These are phyloP conservation scores for Ophiostoma triangulosporum DNA, from an alignment of 2,329 filamentous ascomycete genomes.

Conservation along the genomic window DNA sequence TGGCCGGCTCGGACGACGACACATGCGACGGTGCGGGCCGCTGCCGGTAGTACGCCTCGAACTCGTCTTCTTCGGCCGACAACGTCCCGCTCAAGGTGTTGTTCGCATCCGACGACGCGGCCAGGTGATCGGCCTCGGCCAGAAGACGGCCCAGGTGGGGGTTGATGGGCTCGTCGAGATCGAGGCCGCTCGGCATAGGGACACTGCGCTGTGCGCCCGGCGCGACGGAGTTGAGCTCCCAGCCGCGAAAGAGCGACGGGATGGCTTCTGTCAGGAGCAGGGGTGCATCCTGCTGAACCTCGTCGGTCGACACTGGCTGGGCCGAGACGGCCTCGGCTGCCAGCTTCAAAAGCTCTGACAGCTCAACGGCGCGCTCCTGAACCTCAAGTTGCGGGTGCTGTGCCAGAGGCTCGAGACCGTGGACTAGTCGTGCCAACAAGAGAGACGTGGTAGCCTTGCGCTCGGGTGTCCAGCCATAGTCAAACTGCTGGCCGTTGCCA, in stretches of 20 bases:
- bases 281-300: conserved; percentile 52
- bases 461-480: conserved; percentile 50
- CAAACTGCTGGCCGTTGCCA: conserved; percentile 30
- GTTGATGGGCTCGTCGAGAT: conserved; percentile 75
- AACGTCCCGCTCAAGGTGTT: background rate
- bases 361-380: conserved; percentile 87
- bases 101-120: conserved; percentile 23
- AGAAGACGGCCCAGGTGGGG: conserved; percentile 56
- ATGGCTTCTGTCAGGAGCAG: conserved; percentile 82
- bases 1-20: conserved; percentile 40
- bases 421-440: conserved; percentile 66
- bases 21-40: conserved; percentile 37
- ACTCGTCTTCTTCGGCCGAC: conserved; percentile 42
- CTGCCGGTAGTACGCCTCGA: conserved; percentile 52
- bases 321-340: conserved; percentile 66
- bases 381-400: conserved; percentile 83
- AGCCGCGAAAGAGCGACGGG: conserved; percentile 70
- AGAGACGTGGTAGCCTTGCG: conserved; percentile 63
- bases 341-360: conserved; percentile 76
- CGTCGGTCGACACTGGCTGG: conserved; percentile 44
- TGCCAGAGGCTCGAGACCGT: conserved; percentile 66
- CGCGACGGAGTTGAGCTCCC: conserved; percentile 87
- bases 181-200: conserved; percentile 59
- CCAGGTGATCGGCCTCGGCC: conserved; percentile 38
- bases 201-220: conserved; percentile 73